These are phyloP conservation scores for Kingdonia uniflora DNA, from an alignment of 164 flowering plant genomes.

Conservation along the genomic window DNA sequence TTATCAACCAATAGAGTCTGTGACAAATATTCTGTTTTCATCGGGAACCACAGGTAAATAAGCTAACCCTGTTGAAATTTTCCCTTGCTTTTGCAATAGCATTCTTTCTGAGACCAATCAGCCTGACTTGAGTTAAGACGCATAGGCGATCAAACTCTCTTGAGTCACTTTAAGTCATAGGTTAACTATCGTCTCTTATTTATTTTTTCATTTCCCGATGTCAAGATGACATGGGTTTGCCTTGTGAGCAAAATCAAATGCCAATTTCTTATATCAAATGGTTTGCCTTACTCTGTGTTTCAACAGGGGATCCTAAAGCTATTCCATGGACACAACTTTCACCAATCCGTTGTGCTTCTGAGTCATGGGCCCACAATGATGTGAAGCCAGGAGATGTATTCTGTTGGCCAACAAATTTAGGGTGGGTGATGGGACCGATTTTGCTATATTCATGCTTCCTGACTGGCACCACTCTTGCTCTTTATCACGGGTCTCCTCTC, in stretches of 20 bases:
- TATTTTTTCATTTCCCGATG: no score
- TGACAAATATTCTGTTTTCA: constrained; percentile 76
- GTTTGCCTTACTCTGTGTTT: constrained; percentile 1
- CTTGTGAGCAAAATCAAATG: no score
- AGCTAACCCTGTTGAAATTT: not conserved
- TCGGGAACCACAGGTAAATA: constrained; percentile 88
- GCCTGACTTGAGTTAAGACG: constrained; percentile 29
- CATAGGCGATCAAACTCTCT: no score
- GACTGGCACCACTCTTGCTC: constrained; percentile 69
- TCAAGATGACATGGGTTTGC: no score
- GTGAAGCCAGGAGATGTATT: constrained; percentile 48
- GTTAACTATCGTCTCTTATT: no score
- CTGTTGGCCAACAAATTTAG: constrained; percentile 94
- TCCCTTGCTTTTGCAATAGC: not conserved
- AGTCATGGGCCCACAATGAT: constrained; percentile 69
- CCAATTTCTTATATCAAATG: not conserved
- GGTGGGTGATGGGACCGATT: constrained; percentile 90
- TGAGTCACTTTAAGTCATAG: no score
- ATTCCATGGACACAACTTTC: constrained; percentile 88
- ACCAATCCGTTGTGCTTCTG: constrained; percentile 64
- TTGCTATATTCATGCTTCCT: constrained; percentile 60
- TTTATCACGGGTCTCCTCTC: constrained; percentile 95
- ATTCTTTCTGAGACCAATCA: not conserved
- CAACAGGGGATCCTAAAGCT: constrained; percentile 91
- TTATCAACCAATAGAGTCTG: constrained; percentile 47